Conservation (phyloP, 257 asterid genomes). For the Voacanga thouarsii region DNA sequence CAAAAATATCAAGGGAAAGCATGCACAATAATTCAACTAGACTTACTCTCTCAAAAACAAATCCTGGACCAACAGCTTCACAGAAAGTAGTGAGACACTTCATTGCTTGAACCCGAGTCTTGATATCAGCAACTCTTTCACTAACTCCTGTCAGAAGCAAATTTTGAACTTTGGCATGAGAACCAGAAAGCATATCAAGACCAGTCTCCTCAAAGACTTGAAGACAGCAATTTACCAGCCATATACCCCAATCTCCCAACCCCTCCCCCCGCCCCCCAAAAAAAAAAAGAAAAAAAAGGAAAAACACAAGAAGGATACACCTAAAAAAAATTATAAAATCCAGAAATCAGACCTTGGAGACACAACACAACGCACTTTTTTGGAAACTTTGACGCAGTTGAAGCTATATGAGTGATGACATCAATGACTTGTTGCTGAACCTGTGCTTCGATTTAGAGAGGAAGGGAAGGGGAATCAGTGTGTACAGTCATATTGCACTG, state of each 20-base stretch:
- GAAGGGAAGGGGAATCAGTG: conserved; percentile 9
- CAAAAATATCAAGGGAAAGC: neutral
- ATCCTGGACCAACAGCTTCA: conserved; percentile 98
- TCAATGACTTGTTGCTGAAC: conserved; percentile 96
- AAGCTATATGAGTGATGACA: conserved; percentile 62
- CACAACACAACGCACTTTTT: conserved; percentile 92
- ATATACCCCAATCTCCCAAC: too few relatives aligned
- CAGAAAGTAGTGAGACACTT: conserved; percentile 89
- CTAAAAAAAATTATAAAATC: neutral
- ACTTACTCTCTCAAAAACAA: conserved; percentile 89
- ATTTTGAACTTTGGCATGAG: conserved; percentile 13
- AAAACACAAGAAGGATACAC: neutral
- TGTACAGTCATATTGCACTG: conserved; percentile 6
- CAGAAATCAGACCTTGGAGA: conserved; percentile 55
- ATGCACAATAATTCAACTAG: neutral
- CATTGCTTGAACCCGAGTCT: conserved; percentile 92
- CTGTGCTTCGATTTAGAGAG: conserved; percentile 37
- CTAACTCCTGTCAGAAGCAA: conserved; percentile 57
- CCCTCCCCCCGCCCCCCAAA: too few relatives aligned
- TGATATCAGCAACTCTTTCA: conserved; percentile 98
- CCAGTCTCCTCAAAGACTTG: neutral
- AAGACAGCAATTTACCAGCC: neutral
- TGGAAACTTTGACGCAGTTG: conserved; percentile 80
- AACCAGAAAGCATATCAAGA: neutral
- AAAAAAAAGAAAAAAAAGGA: neutral